phyloP scores from a whole-genome alignment of 2,329 filamentous ascomycete genomes.

The Aspergillus sojae region DNA sequence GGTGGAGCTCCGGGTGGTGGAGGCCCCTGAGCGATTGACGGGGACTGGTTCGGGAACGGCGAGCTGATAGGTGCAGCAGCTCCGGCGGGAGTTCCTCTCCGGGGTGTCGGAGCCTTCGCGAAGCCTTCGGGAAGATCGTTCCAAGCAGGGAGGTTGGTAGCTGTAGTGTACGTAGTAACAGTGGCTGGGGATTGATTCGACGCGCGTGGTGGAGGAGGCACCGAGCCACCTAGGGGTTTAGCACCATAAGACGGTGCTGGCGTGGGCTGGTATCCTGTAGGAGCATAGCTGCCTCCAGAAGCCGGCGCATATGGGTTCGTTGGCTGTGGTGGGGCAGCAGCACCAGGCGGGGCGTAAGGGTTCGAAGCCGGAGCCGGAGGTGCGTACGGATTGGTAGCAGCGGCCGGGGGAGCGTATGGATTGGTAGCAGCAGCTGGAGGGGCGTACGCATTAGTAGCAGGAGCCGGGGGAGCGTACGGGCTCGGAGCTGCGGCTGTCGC shows the following conservation, averaged over 20 bases:
- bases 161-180: conserved; percentile 65
- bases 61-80: conserved; percentile 65
- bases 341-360: conserved; percentile 32
- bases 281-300: conserved; percentile 36
- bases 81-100: conserved; percentile 73
- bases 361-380: conserved; percentile 27
- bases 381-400: conserved; percentile 35
- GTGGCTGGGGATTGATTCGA: conserved; percentile 66
- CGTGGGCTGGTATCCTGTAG: conserved; percentile 61
- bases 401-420: conserved; percentile 23
- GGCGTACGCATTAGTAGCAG: conserved; percentile 53
- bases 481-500: conserved; percentile 41
- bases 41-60: conserved; percentile 72
- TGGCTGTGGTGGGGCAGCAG: conserved; percentile 14
- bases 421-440: conserved; percentile 40
- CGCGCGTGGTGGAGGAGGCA: conserved; percentile 66
- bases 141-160: conserved; percentile 78
- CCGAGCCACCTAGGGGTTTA: conserved; percentile 46
- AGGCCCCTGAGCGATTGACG: conserved; percentile 39
- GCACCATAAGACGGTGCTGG: conserved; percentile 48
- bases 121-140: conserved; percentile 90
- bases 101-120: conserved; percentile 69
- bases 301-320: conserved; percentile 35
- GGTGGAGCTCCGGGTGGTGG: conserved; percentile 63
- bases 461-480: conserved; percentile 44